Conservation (phyloP, 257 asterid species). For the Perilla frutescens region DNA sequence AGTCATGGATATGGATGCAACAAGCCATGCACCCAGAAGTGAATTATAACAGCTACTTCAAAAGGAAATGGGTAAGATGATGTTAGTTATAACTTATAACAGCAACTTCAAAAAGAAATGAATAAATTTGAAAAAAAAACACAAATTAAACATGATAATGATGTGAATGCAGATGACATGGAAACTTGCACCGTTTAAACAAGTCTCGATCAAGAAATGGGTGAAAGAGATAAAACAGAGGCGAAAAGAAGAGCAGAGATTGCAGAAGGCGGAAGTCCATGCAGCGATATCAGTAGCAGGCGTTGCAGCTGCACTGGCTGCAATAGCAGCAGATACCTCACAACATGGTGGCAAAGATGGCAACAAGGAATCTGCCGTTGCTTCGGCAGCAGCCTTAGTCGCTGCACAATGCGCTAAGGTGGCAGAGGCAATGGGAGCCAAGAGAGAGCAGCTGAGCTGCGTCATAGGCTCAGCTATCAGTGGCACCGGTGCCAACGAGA, state of each 20-base stretch:
- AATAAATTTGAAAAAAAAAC: background rate
- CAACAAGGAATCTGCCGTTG: conserved; percentile 68
- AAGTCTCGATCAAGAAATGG: conserved; percentile 86
- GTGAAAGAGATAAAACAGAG: conserved; percentile 73
- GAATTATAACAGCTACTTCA: conserved; percentile 78
- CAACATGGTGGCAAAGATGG: conserved; percentile 38
- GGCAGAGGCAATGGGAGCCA: conserved; percentile 98
- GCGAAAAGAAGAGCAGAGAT: conserved; percentile 74
- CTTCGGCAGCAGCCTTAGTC: conserved; percentile 86
- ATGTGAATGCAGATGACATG: conserved; percentile 64
- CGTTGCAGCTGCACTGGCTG: conserved; percentile 90
- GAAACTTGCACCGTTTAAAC: conserved; percentile 68
- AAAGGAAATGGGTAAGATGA: conserved; percentile 78
- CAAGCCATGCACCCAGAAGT: conserved; percentile 99
- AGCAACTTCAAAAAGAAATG: background rate
- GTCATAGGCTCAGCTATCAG: conserved; percentile 74
- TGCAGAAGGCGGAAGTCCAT: conserved; percentile 85
- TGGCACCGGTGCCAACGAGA: conserved; percentile 63
- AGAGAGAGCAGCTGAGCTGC: conserved; percentile 70
- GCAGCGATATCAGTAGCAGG: conserved; percentile 96
- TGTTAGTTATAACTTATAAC: background rate
- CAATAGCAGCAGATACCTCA: conserved; percentile 77
- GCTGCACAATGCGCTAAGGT: conserved; percentile 92
- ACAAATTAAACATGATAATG: background rate
- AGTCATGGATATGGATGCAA: conserved; percentile 99